Conservation (phyloP, 1,284 basidiomycete genomes). For the Inonotus hispidus region DNA sequence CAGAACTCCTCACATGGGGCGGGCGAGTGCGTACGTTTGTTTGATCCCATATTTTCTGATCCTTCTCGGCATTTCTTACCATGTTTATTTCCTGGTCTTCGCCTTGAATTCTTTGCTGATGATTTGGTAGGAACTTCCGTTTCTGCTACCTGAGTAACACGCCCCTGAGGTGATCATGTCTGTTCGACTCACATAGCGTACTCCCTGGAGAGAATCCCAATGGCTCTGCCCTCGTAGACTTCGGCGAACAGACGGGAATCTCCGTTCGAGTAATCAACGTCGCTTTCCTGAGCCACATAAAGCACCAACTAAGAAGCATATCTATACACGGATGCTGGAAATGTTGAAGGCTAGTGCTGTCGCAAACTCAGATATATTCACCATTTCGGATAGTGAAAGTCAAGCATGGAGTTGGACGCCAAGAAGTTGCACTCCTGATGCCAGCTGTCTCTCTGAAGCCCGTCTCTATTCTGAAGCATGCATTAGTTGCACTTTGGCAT, state of each 20-base stretch:
- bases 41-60: slow-evolving; percentile 10
- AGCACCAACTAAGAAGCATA: no score
- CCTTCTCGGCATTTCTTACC: slow-evolving; percentile 7
- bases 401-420: no score
- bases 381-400: no score
- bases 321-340: no score
- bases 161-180: background rate
- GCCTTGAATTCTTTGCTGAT: background rate
- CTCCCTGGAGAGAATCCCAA: slow-evolving; percentile 35
- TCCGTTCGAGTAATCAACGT: slow-evolving; percentile 22
- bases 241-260: slow-evolving; percentile 32
- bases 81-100: background rate
- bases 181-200: slow-evolving; percentile 31
- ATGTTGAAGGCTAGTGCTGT: no score
- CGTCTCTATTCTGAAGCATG: no score
- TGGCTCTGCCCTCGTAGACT: slow-evolving; percentile 33
- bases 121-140: background rate
- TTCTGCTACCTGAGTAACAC: background rate
- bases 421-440: no score
- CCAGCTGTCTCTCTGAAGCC: no score
- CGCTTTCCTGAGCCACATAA: background rate
- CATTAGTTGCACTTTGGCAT: no score
- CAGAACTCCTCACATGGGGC: slow-evolving; percentile 41
- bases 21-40: slow-evolving; percentile 41
- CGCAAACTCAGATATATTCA: no score